Conservation (phyloP, 345 rosid species). For the Boechera stricta region DNA sequence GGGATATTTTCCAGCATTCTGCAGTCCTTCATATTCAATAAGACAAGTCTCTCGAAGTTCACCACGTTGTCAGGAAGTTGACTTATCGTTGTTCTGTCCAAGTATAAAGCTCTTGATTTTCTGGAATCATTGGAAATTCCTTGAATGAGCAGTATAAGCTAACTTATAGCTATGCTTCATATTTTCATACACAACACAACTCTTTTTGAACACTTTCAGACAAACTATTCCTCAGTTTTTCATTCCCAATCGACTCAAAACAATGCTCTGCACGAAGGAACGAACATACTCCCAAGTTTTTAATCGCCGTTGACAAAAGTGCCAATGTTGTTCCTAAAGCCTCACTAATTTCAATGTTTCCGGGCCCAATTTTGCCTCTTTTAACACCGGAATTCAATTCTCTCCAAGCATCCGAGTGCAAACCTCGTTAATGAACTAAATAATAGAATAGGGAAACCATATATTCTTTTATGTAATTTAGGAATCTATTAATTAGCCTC, state of each 20-base stretch:
- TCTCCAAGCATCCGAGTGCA: slow-evolving; percentile 60
- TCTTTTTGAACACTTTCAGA: slow-evolving; percentile 43
- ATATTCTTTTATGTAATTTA: too few relatives aligned
- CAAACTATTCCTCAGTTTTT: slow-evolving; percentile 47
- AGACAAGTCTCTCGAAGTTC: background rate
- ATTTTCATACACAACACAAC: slow-evolving; percentile 35
- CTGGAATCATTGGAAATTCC: slow-evolving; percentile 23
- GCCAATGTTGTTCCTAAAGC: too few relatives aligned
- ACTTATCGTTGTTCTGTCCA: slow-evolving; percentile 26
- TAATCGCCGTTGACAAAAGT: too few relatives aligned
- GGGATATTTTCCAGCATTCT: background rate
- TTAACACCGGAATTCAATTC: slow-evolving; percentile 55
- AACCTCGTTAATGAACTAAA: too few relatives aligned
- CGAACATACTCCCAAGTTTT: slow-evolving; percentile 28
- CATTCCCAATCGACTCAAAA: slow-evolving; percentile 49
- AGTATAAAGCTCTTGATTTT: slow-evolving; percentile 11
- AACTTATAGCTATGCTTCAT: slow-evolving; percentile 44
- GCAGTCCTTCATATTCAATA: slow-evolving; percentile 25
- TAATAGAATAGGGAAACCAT: too few relatives aligned
- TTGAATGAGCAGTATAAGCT: slow-evolving; percentile 44
- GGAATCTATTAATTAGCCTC: too few relatives aligned
- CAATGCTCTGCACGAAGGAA: slow-evolving; percentile 52
- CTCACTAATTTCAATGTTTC: too few relatives aligned
- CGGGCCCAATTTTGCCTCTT: too few relatives aligned
- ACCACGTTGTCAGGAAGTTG: slow-evolving; percentile 26